Base-by-base conservation (phyloP, 2,329 filamentous ascomycete species). In the Cordyceps fumosorosea region DNA sequence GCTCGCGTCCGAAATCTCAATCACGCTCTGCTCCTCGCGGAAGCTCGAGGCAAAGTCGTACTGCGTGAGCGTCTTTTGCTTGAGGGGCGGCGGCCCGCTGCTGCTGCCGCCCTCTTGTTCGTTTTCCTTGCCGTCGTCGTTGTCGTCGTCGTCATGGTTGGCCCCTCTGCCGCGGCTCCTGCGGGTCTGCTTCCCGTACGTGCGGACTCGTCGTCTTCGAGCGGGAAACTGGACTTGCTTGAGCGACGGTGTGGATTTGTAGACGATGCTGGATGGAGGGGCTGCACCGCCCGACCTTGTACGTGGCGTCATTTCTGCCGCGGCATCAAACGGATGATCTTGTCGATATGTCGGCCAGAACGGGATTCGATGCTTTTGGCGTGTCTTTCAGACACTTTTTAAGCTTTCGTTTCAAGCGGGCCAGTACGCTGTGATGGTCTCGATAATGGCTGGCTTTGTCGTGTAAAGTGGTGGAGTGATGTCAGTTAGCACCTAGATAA, bases 61-160 rank as follows among this genome's bases (percentile, higher is more conserved):
- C 65, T 79, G 77, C 5, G 77, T 79, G 24, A 79, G 65, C 1
- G 77, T 79, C 67, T 77, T 74, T 67, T 79, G 77, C 62, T 70
- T 71, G 51, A 76, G 56, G 14, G 26, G 55, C 3, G 62, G 42
- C n/a, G 51, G 47, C 16, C 55, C n/a, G 24, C 16, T 32, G 18
- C 42, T n/a, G 55, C 42, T 56, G 34, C 34, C 51, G 47, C 48
- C 1, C 75, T 78, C 67, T 75, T 4, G 29, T 7, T 73, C 67
- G 78, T 76, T 62, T 68, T 71, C 56, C 32, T 45, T 60, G 44
- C 47, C 1, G 76, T 79, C 67, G 75, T 74, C 67, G 78, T 76
- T 62, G 69, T 71, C 55, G 75, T 50, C 11, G 44, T 55, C 5
- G 59, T 37, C 24, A 24, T 29, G 6, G 1, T 29, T 29, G 29